These are phyloP conservation scores for Coleophoma cylindrospora DNA, from an alignment of 2,329 filamentous ascomycete species.

Conservation along the genomic window DNA sequence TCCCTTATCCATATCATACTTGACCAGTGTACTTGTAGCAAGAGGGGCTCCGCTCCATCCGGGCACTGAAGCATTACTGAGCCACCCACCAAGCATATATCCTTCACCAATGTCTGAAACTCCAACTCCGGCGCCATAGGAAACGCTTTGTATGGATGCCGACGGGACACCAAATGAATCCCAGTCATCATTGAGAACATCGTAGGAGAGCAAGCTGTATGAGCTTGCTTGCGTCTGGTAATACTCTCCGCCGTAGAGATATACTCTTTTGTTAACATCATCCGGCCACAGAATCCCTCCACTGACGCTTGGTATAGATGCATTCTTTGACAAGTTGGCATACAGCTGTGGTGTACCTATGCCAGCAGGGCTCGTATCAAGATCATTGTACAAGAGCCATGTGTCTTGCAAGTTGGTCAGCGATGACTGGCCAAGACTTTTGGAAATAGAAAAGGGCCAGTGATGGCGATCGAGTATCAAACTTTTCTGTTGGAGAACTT, in stretches of 20 bases:
- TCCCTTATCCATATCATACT: constrained; percentile 49
- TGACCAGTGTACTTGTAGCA: constrained; percentile 47
- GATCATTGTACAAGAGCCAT: constrained; percentile 52
- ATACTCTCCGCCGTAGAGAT: constrained; percentile 57
- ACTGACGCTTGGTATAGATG: constrained; percentile 44
- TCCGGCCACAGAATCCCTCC: constrained; percentile 53
- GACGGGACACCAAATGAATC: constrained; percentile 35
- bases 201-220: constrained; percentile 51
- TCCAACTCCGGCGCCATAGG: constrained; percentile 52
- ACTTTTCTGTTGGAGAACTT: constrained; percentile 19
- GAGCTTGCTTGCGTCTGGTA: constrained; percentile 34
- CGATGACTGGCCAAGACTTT: too few relatives aligned
- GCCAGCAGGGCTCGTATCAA: constrained; percentile 35
- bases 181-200: constrained; percentile 52
- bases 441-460: too few relatives aligned
- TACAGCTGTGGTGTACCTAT: constrained; percentile 44
- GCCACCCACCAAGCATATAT: constrained; percentile 60
- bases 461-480: too few relatives aligned
- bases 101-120: constrained; percentile 49
- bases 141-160: constrained; percentile 37
- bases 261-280: constrained; percentile 56
- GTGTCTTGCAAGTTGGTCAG: constrained; percentile 33
- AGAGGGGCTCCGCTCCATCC: constrained; percentile 43
- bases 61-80: constrained; percentile 46
- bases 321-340: constrained; percentile 54